Base-by-base conservation (phyloP, 2,329 filamentous ascomycete species). In the Tolypocladium tropicale region DNA sequence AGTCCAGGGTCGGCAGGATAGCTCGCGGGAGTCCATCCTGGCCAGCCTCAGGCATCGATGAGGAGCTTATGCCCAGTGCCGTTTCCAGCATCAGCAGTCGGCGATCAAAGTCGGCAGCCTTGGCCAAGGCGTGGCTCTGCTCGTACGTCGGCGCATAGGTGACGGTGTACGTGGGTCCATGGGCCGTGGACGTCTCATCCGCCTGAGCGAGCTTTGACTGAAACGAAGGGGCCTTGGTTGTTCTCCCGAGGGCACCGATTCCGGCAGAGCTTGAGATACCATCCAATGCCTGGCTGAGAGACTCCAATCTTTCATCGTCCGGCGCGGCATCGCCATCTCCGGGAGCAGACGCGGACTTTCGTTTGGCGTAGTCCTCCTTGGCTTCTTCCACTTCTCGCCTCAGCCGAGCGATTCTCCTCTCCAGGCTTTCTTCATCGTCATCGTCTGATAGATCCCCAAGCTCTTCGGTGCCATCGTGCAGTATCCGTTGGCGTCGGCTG, bases 81-180 rank as follows among this genome's bases (percentile, higher is more conserved):
- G 84, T 84, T 74, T 99, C 94, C 52, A 99, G 76, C 33, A 88
- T 76, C 3, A 86, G 76, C 23, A 99, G 81, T 6, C 94, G 84
- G 33, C 83, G 80, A 67, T 97, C 93, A 65, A 99, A 96, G 60
- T 94, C 88, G 28, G 92, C 89, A 7, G 90, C 87, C 69, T 91
- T 89, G 36, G 85, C 83, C 37, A 96, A 77, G 30, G 86, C 83
- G 65, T 90, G 86, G 43, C 78, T 85, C 66, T 86, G 79, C 63
- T 86, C 81, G 61, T 84, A 89, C 53, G 72, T 79, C 49, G 76
- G 85, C 34, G 82, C 79, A 62, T 86, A 86, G 33, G 82, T 85
- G 52, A 86, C 74, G 1, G 82, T 86, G 63, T 86, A 87, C 34
- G 81, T 85, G 37, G 80, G 72, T 18, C 68, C 69, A 55, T 65